phyloP scores from a whole-genome alignment of 2,329 filamentous ascomycete genomes.

The Beauveria scarabaeidicola region DNA sequence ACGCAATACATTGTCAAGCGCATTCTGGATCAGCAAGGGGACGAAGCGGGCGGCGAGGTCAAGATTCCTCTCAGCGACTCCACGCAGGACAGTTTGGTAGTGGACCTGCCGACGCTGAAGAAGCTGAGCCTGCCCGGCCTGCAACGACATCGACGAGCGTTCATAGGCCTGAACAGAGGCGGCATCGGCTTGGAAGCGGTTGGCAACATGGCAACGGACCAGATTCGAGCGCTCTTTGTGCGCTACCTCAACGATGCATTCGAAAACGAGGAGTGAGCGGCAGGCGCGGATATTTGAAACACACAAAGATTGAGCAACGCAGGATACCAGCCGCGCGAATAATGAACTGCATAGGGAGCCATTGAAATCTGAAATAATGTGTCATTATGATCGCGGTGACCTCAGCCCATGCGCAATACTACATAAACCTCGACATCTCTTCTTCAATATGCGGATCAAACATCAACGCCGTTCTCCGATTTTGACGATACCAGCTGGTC shows the following conservation, averaged over 20 bases:
- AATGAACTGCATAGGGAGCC: neutral
- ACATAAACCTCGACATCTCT: neutral
- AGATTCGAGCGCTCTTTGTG: constrained; percentile 56
- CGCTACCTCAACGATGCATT: constrained; percentile 59
- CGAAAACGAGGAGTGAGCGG: constrained; percentile 43
- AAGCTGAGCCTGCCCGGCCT: constrained; percentile 65
- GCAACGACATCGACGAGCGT: constrained; percentile 69
- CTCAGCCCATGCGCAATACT: neutral
- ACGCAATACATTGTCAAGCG: constrained; percentile 68
- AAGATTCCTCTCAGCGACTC: constrained; percentile 31
- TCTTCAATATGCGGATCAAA: neutral
- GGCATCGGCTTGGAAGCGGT: constrained; percentile 53
- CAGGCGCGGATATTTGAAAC: no score
- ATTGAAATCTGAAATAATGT: neutral
- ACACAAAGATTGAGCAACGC: neutral
- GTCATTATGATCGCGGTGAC: neutral
- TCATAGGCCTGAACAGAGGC: constrained; percentile 65
- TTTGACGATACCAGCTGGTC: neutral
- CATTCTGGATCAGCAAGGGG: constrained; percentile 60
- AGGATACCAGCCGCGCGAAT: neutral
- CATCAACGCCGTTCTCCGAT: neutral
- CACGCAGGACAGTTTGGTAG: constrained; percentile 40
- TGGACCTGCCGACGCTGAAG: constrained; percentile 55
- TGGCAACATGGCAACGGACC: constrained; percentile 43
- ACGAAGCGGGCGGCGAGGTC: constrained; percentile 57